Conservation (phyloP, 2,329 filamentous ascomycete species). For the Fusarium coicis region DNA sequence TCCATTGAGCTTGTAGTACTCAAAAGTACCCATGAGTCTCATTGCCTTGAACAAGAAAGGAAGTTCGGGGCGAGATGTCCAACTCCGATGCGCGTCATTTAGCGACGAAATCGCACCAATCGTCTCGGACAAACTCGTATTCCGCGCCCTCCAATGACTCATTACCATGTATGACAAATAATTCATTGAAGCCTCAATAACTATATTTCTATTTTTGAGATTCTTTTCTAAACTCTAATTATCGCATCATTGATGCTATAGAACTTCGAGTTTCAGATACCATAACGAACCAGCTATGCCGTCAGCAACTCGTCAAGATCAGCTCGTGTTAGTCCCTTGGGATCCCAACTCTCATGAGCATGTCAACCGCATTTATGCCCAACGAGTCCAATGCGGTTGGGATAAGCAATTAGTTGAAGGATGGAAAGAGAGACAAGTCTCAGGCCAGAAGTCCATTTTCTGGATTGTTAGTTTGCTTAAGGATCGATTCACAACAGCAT, state of each 20-base stretch:
- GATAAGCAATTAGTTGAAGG: constrained; percentile 24
- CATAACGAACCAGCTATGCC: constrained; percentile 6
- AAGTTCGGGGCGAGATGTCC: neutral
- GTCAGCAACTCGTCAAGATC: neutral
- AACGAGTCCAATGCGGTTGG: constrained; percentile 40
- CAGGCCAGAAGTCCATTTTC: constrained; percentile 39
- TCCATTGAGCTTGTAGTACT: neutral
- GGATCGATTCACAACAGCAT: rapidly evolving
- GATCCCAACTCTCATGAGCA: constrained; percentile 36
- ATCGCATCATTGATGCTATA: too few species aligned
- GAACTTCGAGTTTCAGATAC: neutral
- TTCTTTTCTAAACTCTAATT: too few species aligned
- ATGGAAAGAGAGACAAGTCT: constrained; percentile 31
- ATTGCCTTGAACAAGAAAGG: neutral
- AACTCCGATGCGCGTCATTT: neutral
- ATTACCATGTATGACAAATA: neutral
- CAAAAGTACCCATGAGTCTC: neutral
- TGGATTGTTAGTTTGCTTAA: constrained; percentile 33
- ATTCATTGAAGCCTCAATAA: neutral
- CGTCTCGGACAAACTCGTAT: constrained; percentile 2
- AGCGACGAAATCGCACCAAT: neutral
- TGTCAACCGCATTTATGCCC: constrained; percentile 14
- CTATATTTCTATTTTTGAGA: neutral
- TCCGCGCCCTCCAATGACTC: constrained; percentile 11
- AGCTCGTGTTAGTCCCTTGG: constrained; percentile 38